Base-by-base conservation (phyloP, 176 grass and related monocot genomes). In the Cenchrus americanus region DNA sequence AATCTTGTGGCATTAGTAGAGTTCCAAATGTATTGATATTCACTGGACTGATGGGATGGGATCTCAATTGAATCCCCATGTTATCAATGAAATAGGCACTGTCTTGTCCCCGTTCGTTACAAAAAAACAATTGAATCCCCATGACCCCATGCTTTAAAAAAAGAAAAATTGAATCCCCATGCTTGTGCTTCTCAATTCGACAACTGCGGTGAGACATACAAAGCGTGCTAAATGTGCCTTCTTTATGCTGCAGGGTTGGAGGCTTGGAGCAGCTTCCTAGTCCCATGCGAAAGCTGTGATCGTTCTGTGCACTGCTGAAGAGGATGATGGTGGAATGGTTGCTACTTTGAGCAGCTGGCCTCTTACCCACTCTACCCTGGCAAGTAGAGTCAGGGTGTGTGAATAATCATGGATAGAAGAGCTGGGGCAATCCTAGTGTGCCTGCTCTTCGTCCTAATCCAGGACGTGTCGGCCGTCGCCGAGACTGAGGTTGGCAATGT, bases 381-480 rank as follows among this genome's bases (percentile, higher is more conserved):
- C 65, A 58, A 41, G 32, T 27, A 7, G 13, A 81, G 50, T 69
- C 40, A 69, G 65, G 64, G 78, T 1, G 47, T 21, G 62, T n/a
- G 48, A 81, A 81, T 69, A 54, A 71, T 76, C 69, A 98, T 98
- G 96, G 87, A 64, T 77, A 82, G 46, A 86, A 87, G 75, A 80
- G 59, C 44, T 13, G 40, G 62, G 52, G 41, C 30, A 6, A 44
- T 90, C 79, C 73, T 89, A 55, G 51, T 88, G 17, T 89, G 76
- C 77, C 69, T 88, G 54, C 81, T 88, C 68, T 26, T 93, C 14
- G 52, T 92, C 32, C 40, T 90, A 52, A 48, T 90, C 55, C 13
- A 66, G 4, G 63, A 83, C 2, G 71, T 41, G 30, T 69, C 71
- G 10, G 71, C 82, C 1, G 43, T 95, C 48, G 91, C 93, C 0